Evolutionary conservation across 768 basidiomycete genomes (phyloP).

Genomic region (Hortiboletus flavorubellus): DNA sequence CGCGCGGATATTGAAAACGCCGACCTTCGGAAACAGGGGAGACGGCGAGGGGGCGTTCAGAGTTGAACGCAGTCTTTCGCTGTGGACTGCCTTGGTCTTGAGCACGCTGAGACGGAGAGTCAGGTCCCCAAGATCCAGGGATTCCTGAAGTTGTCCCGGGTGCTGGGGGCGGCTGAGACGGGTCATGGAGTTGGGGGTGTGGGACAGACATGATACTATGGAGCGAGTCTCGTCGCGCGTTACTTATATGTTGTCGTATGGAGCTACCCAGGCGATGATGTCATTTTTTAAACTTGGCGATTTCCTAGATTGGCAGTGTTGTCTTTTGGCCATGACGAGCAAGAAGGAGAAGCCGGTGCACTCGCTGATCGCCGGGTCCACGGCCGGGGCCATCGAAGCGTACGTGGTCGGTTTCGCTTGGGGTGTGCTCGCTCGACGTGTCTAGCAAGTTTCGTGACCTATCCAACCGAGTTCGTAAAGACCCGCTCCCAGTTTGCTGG

Average conservation of each 20-base stretch:
- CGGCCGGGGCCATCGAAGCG: conserved; percentile 93
- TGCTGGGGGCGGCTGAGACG: conserved; percentile 47
- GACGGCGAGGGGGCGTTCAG: conserved; percentile 36
- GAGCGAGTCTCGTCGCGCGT: neutral
- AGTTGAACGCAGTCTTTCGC: conserved; percentile 28
- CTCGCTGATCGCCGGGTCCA: conserved; percentile 86
- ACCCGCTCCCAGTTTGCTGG: conserved; percentile 91
- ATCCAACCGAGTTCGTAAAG: conserved; percentile 91
- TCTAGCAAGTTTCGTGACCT: conserved; percentile 70
- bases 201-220: conserved; percentile 23
- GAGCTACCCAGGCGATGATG: no score
- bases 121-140: no score
- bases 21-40: conserved; percentile 35
- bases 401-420: conserved; percentile 36
- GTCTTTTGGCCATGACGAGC: conserved; percentile 36
- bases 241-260: conserved; percentile 11
- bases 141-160: neutral
- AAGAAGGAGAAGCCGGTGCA: conserved; percentile 81
- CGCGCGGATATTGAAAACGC: neutral
- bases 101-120: neutral
- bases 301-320: conserved; percentile 3
- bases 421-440: conserved; percentile 27
- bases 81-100: neutral
- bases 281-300: no score
- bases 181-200: conserved; percentile 41